Percentiles rank a stretch among this genome's conserved stretches.
Evolutionary conservation across 2,329 filamentous ascomycete species (phyloP).

Genomic region (Aspergillus quadricinctus): DNA sequence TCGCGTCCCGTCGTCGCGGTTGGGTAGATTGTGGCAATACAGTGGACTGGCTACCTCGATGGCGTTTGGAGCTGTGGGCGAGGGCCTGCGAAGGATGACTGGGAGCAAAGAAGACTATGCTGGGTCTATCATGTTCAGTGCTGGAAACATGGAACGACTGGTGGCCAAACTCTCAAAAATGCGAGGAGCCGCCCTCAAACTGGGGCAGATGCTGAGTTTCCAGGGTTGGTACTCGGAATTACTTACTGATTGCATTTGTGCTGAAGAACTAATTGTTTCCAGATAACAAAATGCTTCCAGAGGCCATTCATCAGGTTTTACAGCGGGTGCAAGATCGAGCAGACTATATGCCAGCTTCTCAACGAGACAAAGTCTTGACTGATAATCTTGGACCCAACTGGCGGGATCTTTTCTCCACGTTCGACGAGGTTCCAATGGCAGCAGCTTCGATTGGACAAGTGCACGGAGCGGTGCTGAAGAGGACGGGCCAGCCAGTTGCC

Average conservation of each 20-base stretch:
- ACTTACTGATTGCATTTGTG: not conserved
- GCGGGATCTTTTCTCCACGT: slow-evolving; percentile 76
- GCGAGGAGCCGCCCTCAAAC: slow-evolving; percentile 92
- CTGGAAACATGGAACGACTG: slow-evolving; percentile 86
- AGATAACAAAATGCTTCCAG: slow-evolving; percentile 90
- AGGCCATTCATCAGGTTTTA: slow-evolving; percentile 79
- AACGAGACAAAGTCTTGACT: slow-evolving; percentile 77
- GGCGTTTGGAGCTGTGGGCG: slow-evolving; percentile 85
- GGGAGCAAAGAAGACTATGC: slow-evolving; percentile 55
- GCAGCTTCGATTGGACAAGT: slow-evolving; percentile 97
- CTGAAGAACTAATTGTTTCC: slow-evolving; percentile 4
- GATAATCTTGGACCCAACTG: slow-evolving; percentile 78
- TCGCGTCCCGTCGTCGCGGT: slow-evolving; percentile 77
- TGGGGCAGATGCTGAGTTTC: slow-evolving; percentile 97
- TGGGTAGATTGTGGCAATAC: slow-evolving; percentile 92
- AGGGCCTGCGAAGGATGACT: slow-evolving; percentile 74
- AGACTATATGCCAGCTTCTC: slow-evolving; percentile 95
- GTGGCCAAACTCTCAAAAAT: slow-evolving; percentile 92
- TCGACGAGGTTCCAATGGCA: slow-evolving; percentile 88
- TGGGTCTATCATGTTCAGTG: slow-evolving; percentile 81
- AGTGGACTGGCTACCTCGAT: slow-evolving; percentile 89
- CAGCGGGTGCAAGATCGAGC: slow-evolving; percentile 94
- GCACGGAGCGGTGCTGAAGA: slow-evolving; percentile 75
- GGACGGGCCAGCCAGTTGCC: slow-evolving; percentile 71
- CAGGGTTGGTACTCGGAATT: slow-evolving; percentile 52